phyloP scores from a whole-genome alignment of 768 basidiomycete genomes.

The Gloeostereum incarnatum region DNA sequence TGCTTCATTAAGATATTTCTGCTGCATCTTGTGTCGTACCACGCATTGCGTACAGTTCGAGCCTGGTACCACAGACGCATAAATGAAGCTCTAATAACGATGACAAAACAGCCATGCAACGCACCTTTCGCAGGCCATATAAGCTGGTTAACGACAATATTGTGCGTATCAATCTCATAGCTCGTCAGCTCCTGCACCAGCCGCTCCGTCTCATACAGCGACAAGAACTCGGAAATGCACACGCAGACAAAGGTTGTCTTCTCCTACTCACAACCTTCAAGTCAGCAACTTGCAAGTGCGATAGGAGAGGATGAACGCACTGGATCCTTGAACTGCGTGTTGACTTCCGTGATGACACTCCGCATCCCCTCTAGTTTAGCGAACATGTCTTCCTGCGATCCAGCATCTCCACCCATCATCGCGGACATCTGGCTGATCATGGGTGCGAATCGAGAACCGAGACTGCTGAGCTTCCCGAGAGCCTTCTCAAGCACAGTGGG shows the following conservation, averaged over 20 bases:
- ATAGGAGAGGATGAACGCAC: conserved; percentile 32
- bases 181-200: conserved; percentile 92
- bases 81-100: background rate
- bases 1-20: conserved; percentile 93
- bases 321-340: conserved; percentile 98
- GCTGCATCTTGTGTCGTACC: conserved; percentile 95
- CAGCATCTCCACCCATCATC: conserved; percentile 91
- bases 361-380: conserved; percentile 97
- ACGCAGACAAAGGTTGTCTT: conserved; percentile 99
- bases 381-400: conserved; percentile 97
- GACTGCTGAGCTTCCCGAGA: conserved; percentile 83
- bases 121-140: conserved; percentile 86
- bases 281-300: background rate
- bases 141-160: conserved; percentile 97
- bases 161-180: conserved; percentile 96
- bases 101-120: background rate
- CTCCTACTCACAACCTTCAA: conserved; percentile 46
- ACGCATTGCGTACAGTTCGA: conserved; percentile 94
- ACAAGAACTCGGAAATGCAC: conserved; percentile 97
- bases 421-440: conserved; percentile 97
- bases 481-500: conserved; percentile 97
- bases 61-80: conserved; percentile 28
- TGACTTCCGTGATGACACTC: conserved; percentile 94
- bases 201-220: conserved; percentile 96
- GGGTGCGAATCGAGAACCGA: conserved; percentile 94